Percentiles rank a stretch among this genome's conserved stretches.
phyloP scores from a whole-genome alignment of 139 green algal species.

The Tetradesmus obliquus region DNA sequence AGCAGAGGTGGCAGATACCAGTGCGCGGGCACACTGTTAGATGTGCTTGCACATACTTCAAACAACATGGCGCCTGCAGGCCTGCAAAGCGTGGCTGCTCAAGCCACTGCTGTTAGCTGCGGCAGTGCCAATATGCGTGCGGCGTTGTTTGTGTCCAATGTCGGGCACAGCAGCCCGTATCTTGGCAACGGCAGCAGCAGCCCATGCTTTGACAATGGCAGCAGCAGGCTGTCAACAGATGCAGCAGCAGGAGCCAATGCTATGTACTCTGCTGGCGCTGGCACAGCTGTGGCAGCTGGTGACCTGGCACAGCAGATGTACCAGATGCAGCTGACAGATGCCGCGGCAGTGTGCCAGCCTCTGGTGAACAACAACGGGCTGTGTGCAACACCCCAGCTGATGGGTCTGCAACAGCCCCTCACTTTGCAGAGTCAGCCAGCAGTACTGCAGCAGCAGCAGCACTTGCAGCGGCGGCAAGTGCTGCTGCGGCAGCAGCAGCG shows the following conservation, averaged over 20 bases:
- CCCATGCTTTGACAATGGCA: not conserved
- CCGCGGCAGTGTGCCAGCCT: too few relatives aligned
- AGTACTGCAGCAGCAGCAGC: not conserved
- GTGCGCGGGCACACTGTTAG: not conserved
- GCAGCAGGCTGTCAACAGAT: not conserved
- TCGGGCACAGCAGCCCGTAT: not conserved
- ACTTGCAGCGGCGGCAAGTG: not conserved
- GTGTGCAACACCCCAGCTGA: not conserved
- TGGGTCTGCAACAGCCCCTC: too few relatives aligned
- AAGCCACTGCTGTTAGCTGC: too few relatives aligned
- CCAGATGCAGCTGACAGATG: not conserved
- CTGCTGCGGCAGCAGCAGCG: not conserved
- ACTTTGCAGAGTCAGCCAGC: too few relatives aligned
- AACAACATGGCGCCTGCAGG: not conserved
- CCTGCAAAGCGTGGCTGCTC: not conserved
- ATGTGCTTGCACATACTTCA: not conserved
- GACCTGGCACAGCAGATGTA: not conserved
- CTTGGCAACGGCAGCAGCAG: not conserved
- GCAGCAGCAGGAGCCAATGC: not conserved
- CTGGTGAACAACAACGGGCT: not conserved
- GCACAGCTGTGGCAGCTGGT: not conserved
- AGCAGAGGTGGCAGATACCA: not conserved
- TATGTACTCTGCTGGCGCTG: not conserved
- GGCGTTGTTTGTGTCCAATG: too few relatives aligned
- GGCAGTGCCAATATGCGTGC: too few relatives aligned